Base-by-base conservation (phyloP, 345 rosid species). In the Arabis alpina region DNA sequence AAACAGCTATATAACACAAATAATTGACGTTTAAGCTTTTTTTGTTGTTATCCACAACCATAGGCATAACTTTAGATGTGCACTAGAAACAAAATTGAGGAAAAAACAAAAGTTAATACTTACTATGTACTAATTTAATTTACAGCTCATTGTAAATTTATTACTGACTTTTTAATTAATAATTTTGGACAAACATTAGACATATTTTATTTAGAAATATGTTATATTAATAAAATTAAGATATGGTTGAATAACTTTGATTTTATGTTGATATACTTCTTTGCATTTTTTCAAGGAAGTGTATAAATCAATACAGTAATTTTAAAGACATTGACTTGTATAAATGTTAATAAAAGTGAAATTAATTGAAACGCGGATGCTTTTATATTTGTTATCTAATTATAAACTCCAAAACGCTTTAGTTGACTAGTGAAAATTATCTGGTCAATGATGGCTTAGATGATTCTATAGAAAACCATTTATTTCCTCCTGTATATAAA, bases 401-500 rank as follows among this genome's bases (percentile, higher is more conserved):
- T n/a, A n/a, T n/a, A n/a, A n/a, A n/a, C 39, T 14, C 30, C 53
- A 23, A 37, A 68, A 68, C 65, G 74, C 50, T 48, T 48, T 54
- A 41, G 58, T 68, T 68, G 79, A 68, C 79, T 44, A 54, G 23
- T 45, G 5, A 16, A 23, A 16, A 2, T 1, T 36, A 44, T 68
- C 12, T 54, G 70, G 74, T 75, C 79, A 75, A 61, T 68, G 13
- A 54, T 75, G 79, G 74, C 68, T 37, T 61, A 61, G 53, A 8
- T 6, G 39, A 11, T 55, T 13, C 23, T 19, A 19, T 19, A 19
- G 23, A 19, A 12, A 60, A 50, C 11, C 14, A 25, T 39, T 9
- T 23, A 5, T 41, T 0, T 2, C 13, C 9, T 59, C 51, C 58
- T 11, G 10, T 25, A 68, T 19, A 23, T 19, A 19, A 34, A 19